These are phyloP conservation scores for Asterophora parasitica DNA, from an alignment of 768 basidiomycete species.

Conservation along the genomic window DNA sequence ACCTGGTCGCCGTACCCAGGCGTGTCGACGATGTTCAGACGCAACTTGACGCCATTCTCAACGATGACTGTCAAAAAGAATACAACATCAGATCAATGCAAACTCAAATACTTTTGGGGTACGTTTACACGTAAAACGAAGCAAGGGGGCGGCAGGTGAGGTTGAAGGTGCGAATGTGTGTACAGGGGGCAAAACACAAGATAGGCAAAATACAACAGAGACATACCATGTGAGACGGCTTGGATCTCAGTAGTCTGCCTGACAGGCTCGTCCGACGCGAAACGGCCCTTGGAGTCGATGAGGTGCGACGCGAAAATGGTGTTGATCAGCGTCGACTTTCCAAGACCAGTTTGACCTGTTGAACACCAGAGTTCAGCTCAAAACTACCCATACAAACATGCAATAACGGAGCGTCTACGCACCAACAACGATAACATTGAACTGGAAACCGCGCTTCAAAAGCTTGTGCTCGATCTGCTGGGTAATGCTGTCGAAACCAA, in stretches of 20 bases:
- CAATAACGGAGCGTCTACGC: conserved; percentile 26
- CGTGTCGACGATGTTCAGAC: conserved; percentile 97
- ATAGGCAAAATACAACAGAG: neutral
- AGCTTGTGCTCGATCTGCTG: conserved; percentile 99
- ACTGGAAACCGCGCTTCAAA: conserved; percentile 98
- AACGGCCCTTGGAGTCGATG: conserved; percentile 94
- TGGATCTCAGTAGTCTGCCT: conserved; percentile 97
- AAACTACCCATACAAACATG: no score
- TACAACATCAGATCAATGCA: neutral
- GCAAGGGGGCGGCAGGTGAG: neutral
- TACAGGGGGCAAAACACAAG: no score
- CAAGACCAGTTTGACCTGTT: conserved; percentile 92
- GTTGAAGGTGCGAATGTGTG: neutral
- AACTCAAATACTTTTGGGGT: neutral
- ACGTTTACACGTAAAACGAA: conserved; percentile 1
- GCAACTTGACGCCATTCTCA: conserved; percentile 92
- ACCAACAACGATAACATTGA: conserved; percentile 98
- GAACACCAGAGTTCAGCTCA: neutral
- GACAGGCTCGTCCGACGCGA: conserved; percentile 82
- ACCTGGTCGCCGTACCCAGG: conserved; percentile 98
- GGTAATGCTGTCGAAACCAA: conserved; percentile 97
- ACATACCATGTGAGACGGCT: conserved; percentile 86
- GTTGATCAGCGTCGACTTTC: conserved; percentile 98
- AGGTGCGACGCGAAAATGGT: conserved; percentile 99
- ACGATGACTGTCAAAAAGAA: conserved; percentile 64